Evolutionary conservation across 2,329 filamentous ascomycete species (phyloP), one percentile per base, ranked within the genome.

Genomic region (Venturia oleaginea): DNA sequence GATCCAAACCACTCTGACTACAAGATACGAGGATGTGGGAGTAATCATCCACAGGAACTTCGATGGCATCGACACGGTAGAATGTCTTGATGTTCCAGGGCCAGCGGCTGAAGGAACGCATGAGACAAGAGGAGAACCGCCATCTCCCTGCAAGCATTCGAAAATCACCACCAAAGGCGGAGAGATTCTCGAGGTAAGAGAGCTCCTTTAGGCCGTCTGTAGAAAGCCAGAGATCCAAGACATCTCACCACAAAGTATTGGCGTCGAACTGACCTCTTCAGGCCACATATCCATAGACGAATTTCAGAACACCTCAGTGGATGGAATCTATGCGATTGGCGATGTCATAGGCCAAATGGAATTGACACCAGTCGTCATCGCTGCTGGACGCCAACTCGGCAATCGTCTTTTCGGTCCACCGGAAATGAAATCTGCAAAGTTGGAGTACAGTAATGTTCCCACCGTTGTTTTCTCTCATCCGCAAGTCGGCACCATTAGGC

Each of bases 401-500:
- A 80, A 76, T 70, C 79, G 80, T 42, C 72, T 82, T 38, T 82
- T 82, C 66, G 80, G 80, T 2, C 76, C 77, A 3, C 69, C 75
- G 3, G 74, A 80, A 65, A 70, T 79, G 62, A 76, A 78, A 62
- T 70, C 73, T 32, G 72, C 78, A 59, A 76, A 78, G 64, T 73
- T 82, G 37, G 75, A 76, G 27, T 82, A 82, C 69, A 75, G 77
- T n/a, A 77, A 79, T 69, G 78, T 82, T 65, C 80, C 80, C 10
- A 80, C 80, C 0, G 80, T 82, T n/a, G 76, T 82, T 60, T 82
- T 82, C 70, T 73, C 80, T 1, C 80, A 82, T 68, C 80, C 80
- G 0, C 77, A 80, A 69, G 75, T 81, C 54, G 80, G 80, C 62
- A 77, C 78, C 4, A 73, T 78, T 34, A 80, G 80, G 42, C 75